Evolutionary conservation across 768 basidiomycete species (phyloP).

Genomic region (Crassisporium funariophilum): DNA sequence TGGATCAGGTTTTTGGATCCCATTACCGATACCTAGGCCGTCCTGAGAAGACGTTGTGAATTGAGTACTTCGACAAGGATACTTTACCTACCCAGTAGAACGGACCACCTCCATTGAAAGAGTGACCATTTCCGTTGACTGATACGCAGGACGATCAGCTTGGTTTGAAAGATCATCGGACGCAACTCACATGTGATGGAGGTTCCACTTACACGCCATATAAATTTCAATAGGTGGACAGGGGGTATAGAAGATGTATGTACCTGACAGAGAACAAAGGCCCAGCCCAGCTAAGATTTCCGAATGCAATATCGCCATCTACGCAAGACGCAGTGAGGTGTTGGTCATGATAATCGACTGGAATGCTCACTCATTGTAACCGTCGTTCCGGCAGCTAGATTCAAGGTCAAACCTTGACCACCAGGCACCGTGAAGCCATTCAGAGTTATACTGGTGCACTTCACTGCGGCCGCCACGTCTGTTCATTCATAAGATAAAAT

Average conservation of each 20-base stretch:
- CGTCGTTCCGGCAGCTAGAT: slow-evolving; percentile 48
- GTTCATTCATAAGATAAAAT: not conserved
- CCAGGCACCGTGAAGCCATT: slow-evolving; percentile 58
- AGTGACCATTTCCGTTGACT: not conserved
- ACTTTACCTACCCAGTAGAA: not conserved
- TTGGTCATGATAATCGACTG: not conserved
- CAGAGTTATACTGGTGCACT: slow-evolving; percentile 61
- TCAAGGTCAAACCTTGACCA: slow-evolving; percentile 50
- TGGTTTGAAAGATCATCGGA: too few relatives aligned
- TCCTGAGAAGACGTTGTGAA: too few relatives aligned
- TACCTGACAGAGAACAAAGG: slow-evolving; percentile 57
- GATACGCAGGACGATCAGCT: too few relatives aligned
- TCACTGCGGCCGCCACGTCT: slow-evolving; percentile 53
- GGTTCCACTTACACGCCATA: not conserved
- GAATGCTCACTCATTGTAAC: slow-evolving; percentile 61
- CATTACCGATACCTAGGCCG: not conserved
- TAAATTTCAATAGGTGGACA: not conserved
- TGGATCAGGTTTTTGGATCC: not conserved
- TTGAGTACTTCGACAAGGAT: too few relatives aligned
- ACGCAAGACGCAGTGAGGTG: not conserved
- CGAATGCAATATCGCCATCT: slow-evolving; percentile 65
- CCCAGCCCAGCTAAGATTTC: slow-evolving; percentile 51
- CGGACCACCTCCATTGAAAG: not conserved
- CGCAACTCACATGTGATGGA: not conserved
- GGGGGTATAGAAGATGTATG: too few relatives aligned